A percentile compares a stretch with the other conserved stretches of the same genome.
Conservation (phyloP, 2,329 filamentous ascomycete species). For the Phyllosticta capitalensis region DNA sequence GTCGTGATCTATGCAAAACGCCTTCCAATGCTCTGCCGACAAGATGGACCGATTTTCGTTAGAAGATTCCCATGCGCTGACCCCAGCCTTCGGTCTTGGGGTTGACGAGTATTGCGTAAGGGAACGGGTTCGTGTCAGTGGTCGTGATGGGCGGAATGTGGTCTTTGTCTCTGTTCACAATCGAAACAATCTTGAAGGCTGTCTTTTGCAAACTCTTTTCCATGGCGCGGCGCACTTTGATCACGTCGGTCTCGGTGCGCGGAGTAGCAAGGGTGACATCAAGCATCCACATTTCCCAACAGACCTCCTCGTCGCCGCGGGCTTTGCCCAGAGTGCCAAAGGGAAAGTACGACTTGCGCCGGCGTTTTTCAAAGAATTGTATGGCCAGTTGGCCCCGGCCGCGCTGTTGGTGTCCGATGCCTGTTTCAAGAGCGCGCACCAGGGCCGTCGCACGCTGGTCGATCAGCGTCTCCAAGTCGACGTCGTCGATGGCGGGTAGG, state of each 20-base stretch:
- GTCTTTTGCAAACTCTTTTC: constrained; percentile 80
- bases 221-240: constrained; percentile 84
- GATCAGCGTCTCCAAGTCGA: constrained; percentile 80
- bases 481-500: constrained; percentile 79
- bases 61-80: constrained; percentile 65
- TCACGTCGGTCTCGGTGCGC: constrained; percentile 75
- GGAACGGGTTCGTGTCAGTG: constrained; percentile 84
- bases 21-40: constrained; percentile 2
- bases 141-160: constrained; percentile 97
- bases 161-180: constrained; percentile 81
- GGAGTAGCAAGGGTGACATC: constrained; percentile 90
- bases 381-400: constrained; percentile 72
- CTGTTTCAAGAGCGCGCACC: constrained; percentile 62
- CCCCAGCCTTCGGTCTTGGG: constrained; percentile 74
- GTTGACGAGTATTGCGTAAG: constrained; percentile 85
- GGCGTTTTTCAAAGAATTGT: constrained; percentile 89
- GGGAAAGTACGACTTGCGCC: constrained; percentile 67
- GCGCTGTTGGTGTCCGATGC: constrained; percentile 43
- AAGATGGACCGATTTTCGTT: background rate
- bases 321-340: constrained; percentile 37
- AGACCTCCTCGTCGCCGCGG: constrained; percentile 81
- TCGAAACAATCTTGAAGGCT: constrained; percentile 79
- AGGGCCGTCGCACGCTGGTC: constrained; percentile 75
- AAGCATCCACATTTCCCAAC: constrained; percentile 93
- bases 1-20: constrained; percentile 7